Evolutionary conservation across 257 asterid species (phyloP), one percentile per base, ranked within the genome.

Genomic region (Mentha longifolia): DNA sequence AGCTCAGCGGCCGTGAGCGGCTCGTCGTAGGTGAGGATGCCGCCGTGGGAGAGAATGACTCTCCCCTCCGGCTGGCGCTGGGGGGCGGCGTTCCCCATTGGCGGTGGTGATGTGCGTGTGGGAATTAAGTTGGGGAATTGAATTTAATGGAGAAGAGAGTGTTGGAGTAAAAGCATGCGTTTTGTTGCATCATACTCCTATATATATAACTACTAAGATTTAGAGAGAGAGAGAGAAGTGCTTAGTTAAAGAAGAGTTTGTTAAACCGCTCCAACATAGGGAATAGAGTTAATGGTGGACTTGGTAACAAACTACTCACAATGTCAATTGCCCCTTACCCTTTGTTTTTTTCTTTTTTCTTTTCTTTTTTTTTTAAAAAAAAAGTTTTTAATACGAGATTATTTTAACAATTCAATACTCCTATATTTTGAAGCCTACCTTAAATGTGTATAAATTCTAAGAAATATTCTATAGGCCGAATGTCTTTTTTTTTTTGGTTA

Each of bases 261-360:
- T 91, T 88, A 81, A 91, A 91, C 96, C 79, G 89, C 94, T 83
- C 95, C 96, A 87, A 77, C 84, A 79, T 85, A 70, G 82, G 81
- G 65, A 42, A 39, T 67, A 49, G 76, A 74, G 30, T 41, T 77
- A 45, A 78, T 80, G 80, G 88, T 89, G 92, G 97, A 90, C 82
- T 86, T 70, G 82, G 95, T 88, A 79, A 67, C 31, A 28, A 28
- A 81, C 80, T 70, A 68, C 62, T n/a, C 3, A 63, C 62, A 66
- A 76, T 71, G 77, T 71, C 68, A 60, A 65, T 31, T 22, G 15
- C n/a, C 14, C 49, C 49, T 39, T 39, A 39, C 31, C 31, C 2
- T 28, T 39, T 39, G 4, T 8, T 42, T 42, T 10, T 41, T 7
- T 41, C 0, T 6, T 7, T 7, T 41, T 4, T 41, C 8, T 3